Evolutionary conservation across 768 basidiomycete genomes (phyloP).

Genomic region (Nidula microcarpa): DNA sequence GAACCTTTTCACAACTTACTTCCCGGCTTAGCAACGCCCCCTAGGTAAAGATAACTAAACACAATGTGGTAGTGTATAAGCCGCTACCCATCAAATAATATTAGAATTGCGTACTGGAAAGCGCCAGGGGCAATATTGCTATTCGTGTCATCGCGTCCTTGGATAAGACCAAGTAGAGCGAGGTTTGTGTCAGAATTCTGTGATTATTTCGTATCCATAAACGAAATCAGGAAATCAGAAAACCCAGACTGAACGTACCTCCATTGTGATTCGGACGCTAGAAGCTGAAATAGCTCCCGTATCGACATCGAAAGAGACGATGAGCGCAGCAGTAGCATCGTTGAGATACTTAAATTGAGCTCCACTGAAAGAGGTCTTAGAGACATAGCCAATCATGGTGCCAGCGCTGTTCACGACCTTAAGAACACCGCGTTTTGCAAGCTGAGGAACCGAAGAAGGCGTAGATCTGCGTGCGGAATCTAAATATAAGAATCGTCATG

Average conservation of each 20-base stretch:
- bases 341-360: not conserved
- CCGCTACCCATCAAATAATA: not conserved
- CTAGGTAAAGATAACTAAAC: not conserved
- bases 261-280: not conserved
- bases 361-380: not conserved
- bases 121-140: conserved; percentile 1
- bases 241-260: not conserved
- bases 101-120: conserved; percentile 2
- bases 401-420: not conserved
- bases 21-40: not conserved
- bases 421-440: not conserved
- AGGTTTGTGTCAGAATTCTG: not conserved
- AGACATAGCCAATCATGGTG: not conserved
- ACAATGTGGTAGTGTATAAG: not conserved
- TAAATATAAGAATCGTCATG: too few relatives aligned
- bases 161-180: conserved; percentile 5
- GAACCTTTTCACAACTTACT: not conserved
- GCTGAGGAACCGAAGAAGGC: not conserved
- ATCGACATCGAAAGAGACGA: not conserved
- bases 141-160: conserved; percentile 6
- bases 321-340: not conserved
- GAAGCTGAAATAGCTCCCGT: not conserved
- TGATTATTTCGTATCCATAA: not conserved
- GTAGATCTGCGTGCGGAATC: not conserved
- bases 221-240: not conserved